Evolutionary conservation across 768 basidiomycete species (phyloP).

Genomic region (Leccinellum albellum): DNA sequence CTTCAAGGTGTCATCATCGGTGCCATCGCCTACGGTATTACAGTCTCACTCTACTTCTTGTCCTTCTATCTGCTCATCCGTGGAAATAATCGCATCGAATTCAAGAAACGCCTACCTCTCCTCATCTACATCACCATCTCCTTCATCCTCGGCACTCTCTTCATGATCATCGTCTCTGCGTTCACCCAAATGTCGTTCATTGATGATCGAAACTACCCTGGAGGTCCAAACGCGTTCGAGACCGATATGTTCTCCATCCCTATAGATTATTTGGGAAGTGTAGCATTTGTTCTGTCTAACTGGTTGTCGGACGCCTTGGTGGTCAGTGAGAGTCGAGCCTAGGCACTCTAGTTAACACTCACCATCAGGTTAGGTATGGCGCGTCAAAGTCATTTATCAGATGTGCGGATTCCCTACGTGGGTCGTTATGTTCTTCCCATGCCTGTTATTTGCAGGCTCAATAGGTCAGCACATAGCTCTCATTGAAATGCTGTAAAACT

Average conservation of each 20-base stretch:
- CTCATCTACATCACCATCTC: background rate
- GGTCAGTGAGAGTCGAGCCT: background rate
- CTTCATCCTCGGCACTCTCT: background rate
- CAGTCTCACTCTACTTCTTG: background rate
- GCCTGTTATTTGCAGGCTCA: background rate
- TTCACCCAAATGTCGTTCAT: background rate
- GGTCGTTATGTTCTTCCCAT: background rate
- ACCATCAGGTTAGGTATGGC: background rate
- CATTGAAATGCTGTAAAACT: background rate
- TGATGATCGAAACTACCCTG: background rate
- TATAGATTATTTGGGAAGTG: background rate
- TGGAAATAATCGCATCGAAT: background rate
- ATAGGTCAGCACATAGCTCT: background rate
- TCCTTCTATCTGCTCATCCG: background rate
- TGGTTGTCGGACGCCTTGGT: background rate
- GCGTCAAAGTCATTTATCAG: background rate
- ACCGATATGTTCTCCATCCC: background rate
- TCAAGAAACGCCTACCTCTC: background rate
- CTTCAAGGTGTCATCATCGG: background rate
- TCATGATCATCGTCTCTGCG: background rate
- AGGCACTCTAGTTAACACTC: background rate
- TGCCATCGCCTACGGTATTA: background rate
- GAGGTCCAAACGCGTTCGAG: background rate
- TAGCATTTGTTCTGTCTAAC: background rate
- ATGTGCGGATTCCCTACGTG: background rate